phyloP scores from a whole-genome alignment of 192 early-diverging fungal genomes.

The Entomortierella beljakovae region DNA sequence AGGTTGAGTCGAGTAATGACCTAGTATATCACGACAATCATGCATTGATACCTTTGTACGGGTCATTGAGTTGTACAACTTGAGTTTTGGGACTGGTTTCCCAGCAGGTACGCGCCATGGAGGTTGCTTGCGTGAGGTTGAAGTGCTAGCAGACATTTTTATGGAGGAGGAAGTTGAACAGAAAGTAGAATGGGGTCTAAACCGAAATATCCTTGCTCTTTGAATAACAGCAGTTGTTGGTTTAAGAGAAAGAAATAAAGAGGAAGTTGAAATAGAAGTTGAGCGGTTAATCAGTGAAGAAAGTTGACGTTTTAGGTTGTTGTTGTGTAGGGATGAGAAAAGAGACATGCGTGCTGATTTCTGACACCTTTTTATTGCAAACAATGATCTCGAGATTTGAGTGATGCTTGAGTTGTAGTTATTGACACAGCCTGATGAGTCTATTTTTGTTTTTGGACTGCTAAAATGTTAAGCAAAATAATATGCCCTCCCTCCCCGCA shows the following conservation, averaged over 20 bases:
- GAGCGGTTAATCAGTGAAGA: background rate
- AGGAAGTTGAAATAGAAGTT: background rate
- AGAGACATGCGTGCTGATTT: background rate
- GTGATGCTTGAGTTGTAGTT: no score
- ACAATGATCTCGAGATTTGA: background rate
- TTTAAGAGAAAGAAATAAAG: background rate
- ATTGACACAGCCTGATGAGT: no score
- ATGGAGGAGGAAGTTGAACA: background rate
- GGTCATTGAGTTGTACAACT: conserved; percentile 89
- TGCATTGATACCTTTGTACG: conserved; percentile 73
- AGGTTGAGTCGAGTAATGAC: background rate
- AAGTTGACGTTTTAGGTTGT: background rate
- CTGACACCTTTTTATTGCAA: background rate
- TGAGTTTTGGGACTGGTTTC: conserved; percentile 63
- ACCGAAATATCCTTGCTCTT: background rate
- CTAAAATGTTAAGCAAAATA: no score
- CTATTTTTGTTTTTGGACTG: no score
- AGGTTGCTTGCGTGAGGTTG: conserved; percentile 66
- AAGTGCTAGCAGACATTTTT: conserved; percentile 4
- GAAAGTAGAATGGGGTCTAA: conserved; percentile 4
- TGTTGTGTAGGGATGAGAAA: background rate
- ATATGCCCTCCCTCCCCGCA: no score
- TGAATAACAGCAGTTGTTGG: background rate
- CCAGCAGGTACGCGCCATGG: conserved; percentile 70
- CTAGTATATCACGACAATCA: background rate